These are phyloP conservation scores for Serendipita sp. DNA, from an alignment of 768 basidiomycete species.

Conservation along the genomic window DNA sequence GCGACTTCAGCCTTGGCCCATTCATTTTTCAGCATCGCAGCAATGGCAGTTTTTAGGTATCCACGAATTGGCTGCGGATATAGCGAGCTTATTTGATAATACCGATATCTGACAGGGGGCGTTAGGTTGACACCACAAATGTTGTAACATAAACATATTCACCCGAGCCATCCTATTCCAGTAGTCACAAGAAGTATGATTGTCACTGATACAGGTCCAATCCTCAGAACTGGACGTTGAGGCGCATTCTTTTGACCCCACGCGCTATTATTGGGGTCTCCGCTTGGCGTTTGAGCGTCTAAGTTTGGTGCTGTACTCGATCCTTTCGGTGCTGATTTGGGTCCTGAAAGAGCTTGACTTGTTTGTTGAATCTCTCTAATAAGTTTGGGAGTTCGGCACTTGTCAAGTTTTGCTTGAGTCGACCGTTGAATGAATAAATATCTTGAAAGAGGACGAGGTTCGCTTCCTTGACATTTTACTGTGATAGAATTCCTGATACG, in stretches of 20 bases:
- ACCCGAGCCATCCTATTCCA: not conserved
- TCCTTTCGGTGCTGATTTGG: not conserved
- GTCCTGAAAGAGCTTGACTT: not conserved
- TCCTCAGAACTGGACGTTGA: not conserved
- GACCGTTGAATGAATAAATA: too few relatives aligned
- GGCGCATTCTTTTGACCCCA: not conserved
- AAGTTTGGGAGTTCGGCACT: too few relatives aligned
- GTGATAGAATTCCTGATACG: too few relatives aligned
- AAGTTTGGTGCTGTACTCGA: not conserved
- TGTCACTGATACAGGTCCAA: not conserved
- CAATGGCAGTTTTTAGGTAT: not conserved
- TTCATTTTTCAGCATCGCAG: not conserved
- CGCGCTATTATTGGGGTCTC: not conserved
- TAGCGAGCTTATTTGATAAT: not conserved
- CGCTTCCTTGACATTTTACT: too few relatives aligned
- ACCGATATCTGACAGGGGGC: not conserved
- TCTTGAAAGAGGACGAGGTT: too few relatives aligned
- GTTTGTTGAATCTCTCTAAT: not conserved
- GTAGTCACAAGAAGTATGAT: not conserved
- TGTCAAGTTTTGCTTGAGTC: too few relatives aligned
- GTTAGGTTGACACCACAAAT: not conserved
- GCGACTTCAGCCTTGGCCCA: not conserved
- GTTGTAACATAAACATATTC: not conserved
- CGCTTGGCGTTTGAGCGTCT: not conserved
- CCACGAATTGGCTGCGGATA: not conserved